These are phyloP conservation scores for Paraphaeosphaeria sporulosa DNA, from an alignment of 2,329 filamentous ascomycete genomes.

Conservation along the genomic window DNA sequence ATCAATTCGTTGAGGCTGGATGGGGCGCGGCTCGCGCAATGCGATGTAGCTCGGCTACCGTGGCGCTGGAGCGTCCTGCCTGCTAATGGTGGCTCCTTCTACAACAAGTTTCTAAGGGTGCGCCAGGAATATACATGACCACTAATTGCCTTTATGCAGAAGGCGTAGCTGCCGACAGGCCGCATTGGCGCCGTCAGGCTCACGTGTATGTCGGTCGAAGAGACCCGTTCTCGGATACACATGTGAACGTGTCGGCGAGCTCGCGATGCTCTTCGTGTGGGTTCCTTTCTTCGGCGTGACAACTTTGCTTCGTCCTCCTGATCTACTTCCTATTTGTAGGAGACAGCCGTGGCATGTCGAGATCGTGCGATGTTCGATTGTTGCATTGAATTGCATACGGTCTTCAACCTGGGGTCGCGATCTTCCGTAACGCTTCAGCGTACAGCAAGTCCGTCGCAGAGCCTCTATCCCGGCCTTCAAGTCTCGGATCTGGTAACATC, in stretches of 20 bases:
- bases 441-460: constrained; percentile 31
- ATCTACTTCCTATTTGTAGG: background rate
- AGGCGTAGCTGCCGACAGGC: no score
- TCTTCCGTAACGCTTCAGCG: constrained; percentile 23
- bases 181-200: no score
- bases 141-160: no score
- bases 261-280: background rate
- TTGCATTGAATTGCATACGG: background rate
- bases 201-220: no score
- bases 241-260: background rate
- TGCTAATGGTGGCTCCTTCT: no score
- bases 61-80: no score
- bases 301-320: background rate
- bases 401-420: constrained; percentile 22
- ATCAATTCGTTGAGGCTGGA: no score
- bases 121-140: no score
- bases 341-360: background rate
- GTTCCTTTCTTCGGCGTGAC: background rate
- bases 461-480: constrained; percentile 22
- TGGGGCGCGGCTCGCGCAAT: no score
- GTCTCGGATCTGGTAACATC: constrained; percentile 19
- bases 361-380: background rate
- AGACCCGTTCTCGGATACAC: background rate
- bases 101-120: no score
- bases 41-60: no score